Evolutionary conservation across 2,329 filamentous ascomycete genomes (phyloP).

Genomic region (Xylaria arbuscula): DNA sequence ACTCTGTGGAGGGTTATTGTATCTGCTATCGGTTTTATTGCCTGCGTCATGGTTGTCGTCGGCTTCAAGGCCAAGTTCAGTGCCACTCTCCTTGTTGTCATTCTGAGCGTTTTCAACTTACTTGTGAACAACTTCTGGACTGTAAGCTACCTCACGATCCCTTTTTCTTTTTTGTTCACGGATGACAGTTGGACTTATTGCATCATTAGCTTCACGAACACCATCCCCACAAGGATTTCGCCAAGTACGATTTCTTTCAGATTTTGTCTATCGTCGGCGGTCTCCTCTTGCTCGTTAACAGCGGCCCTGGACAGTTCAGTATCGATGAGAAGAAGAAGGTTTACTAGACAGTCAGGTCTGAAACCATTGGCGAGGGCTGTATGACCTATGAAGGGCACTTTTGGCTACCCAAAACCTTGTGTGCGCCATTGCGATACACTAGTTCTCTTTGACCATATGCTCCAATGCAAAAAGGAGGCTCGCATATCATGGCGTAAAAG

Average conservation of each 20-base stretch:
- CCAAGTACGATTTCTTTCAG: constrained; percentile 99
- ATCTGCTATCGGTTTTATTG: constrained; percentile 84
- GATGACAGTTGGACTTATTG: constrained; percentile 44
- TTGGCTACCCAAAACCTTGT: constrained; percentile 31
- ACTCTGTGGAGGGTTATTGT: constrained; percentile 87
- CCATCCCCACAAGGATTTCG: constrained; percentile 99
- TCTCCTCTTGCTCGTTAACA: constrained; percentile 96
- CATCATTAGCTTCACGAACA: constrained; percentile 83
- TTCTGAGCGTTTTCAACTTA: constrained; percentile 96
- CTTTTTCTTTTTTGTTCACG: not conserved
- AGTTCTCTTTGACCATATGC: constrained; percentile 28
- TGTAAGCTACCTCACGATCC: constrained; percentile 66
- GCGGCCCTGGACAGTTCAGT: constrained; percentile 95
- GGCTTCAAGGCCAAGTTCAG: constrained; percentile 99
- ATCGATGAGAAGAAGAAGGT: constrained; percentile 99
- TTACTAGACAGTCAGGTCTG: constrained; percentile 69
- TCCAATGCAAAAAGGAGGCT: constrained; percentile 34
- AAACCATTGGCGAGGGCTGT: constrained; percentile 18
- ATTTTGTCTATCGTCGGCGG: constrained; percentile 98
- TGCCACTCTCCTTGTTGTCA: constrained; percentile 92
- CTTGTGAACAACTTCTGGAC: constrained; percentile 99
- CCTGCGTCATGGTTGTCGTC: constrained; percentile 98
- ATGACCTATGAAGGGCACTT: constrained; percentile 22
- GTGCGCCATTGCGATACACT: constrained; percentile 21
- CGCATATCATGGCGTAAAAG: constrained; percentile 40